Percentiles rank a stretch among this genome's conserved stretches.
phyloP scores from a whole-genome alignment of 306 rosid genomes.

The Vigna hirtella region DNA sequence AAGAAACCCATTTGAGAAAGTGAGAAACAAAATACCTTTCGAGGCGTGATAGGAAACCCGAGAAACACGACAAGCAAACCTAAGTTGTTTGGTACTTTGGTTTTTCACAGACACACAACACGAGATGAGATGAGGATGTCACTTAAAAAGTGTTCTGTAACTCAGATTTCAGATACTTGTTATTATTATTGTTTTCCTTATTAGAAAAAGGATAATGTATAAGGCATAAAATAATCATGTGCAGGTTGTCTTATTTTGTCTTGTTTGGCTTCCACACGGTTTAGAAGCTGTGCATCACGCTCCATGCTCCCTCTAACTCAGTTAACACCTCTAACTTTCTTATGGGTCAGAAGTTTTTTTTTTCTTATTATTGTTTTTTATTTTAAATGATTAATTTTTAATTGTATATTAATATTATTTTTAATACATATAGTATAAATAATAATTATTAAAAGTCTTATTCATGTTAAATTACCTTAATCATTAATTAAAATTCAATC shows the following conservation, averaged over 20 bases:
- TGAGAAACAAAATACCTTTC: background rate
- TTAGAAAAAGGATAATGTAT: background rate
- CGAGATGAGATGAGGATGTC: conserved; percentile 5
- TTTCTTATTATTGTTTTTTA: too few relatives aligned
- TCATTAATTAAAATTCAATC: too few relatives aligned
- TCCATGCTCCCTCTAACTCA: conserved; percentile 33
- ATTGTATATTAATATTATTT: too few relatives aligned
- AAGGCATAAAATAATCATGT: conserved; percentile 44
- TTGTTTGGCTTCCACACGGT: conserved; percentile 31
- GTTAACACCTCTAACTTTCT: too few relatives aligned
- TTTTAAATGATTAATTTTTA: too few relatives aligned
- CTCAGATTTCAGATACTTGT: background rate
- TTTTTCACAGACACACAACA: background rate
- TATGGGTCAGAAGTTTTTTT: too few relatives aligned
- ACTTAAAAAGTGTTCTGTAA: conserved; percentile 13
- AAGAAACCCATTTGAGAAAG: conserved; percentile 2
- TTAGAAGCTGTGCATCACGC: conserved; percentile 27
- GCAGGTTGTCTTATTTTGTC: conserved; percentile 46
- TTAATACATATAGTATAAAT: too few relatives aligned
- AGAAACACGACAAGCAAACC: conserved; percentile 16
- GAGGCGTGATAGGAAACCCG: background rate
- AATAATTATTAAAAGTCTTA: too few relatives aligned
- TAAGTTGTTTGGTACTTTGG: conserved; percentile 16
- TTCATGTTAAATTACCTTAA: too few relatives aligned
- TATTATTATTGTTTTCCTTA: too few relatives aligned